phyloP scores from a whole-genome alignment of 129 eudicot genomes.

The Centaurea solstitialis region DNA sequence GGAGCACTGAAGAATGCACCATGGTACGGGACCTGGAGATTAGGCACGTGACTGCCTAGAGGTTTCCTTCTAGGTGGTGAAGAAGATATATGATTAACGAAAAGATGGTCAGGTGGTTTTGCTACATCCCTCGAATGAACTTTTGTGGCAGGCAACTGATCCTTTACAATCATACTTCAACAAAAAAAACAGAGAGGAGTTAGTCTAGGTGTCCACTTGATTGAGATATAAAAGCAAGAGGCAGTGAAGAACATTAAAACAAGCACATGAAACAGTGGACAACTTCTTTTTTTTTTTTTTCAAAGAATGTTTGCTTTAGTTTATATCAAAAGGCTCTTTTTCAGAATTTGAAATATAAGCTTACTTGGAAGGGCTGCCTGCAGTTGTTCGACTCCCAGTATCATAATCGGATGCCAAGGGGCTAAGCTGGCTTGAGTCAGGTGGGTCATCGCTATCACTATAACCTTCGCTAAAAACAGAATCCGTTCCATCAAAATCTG shows the following conservation, averaged over 20 bases:
- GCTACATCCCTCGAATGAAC: slow-evolving; percentile 46
- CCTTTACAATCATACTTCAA: slow-evolving; percentile 66
- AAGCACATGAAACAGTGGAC: not conserved
- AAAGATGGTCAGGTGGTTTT: slow-evolving; percentile 49
- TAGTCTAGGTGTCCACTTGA: slow-evolving; percentile 9
- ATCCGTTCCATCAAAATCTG: slow-evolving; percentile 68
- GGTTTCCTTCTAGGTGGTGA: slow-evolving; percentile 73
- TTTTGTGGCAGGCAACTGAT: slow-evolving; percentile 45
- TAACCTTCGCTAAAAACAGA: slow-evolving; percentile 77
- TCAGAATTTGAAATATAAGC: slow-evolving; percentile 11
- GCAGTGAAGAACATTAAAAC: not conserved
- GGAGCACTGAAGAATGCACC: slow-evolving; percentile 90
- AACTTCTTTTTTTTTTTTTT: too few species aligned
- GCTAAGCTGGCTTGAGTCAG: slow-evolving; percentile 84
- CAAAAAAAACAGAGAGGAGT: slow-evolving; percentile 17
- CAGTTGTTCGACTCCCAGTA: slow-evolving; percentile 63
- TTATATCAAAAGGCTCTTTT: too few species aligned
- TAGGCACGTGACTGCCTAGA: slow-evolving; percentile 62
- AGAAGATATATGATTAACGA: slow-evolving; percentile 45
- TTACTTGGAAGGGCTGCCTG: slow-evolving; percentile 92
- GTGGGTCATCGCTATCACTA: slow-evolving; percentile 87
- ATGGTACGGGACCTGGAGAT: slow-evolving; percentile 61
- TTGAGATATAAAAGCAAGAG: too few species aligned
- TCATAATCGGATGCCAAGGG: slow-evolving; percentile 85
- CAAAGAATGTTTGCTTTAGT: too few species aligned